These are phyloP conservation scores for Phylloporus sp. DNA, from an alignment of 768 basidiomycete genomes.

Conservation along the genomic window DNA sequence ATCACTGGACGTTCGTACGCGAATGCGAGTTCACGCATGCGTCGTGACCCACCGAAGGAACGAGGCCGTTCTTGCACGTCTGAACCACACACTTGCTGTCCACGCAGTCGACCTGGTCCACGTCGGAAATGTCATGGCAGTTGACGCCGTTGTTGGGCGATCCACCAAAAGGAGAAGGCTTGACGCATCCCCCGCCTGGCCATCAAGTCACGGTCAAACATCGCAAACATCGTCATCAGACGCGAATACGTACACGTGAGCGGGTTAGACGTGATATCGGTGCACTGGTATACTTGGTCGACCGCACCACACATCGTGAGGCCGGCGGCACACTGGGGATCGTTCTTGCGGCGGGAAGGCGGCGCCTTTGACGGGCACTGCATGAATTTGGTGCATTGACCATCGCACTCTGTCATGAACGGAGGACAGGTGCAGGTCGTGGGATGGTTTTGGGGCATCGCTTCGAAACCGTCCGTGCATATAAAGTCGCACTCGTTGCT, in stretches of 20 bases:
- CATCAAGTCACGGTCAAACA: neutral
- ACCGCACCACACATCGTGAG: conserved; percentile 27
- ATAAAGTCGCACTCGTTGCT: conserved; percentile 27
- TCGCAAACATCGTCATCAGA: neutral
- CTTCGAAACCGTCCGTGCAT: conserved; percentile 27
- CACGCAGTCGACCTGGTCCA: conserved; percentile 28
- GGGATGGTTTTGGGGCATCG: conserved; percentile 14
- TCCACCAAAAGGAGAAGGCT: conserved; percentile 18
- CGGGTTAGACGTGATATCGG: conserved; percentile 23
- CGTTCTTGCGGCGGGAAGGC: conserved; percentile 15
- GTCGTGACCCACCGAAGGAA: conserved; percentile 3
- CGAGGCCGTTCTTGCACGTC: conserved; percentile 23
- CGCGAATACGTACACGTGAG: conserved; percentile 28
- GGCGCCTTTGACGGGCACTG: conserved; percentile 17
- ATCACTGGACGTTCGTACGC: no score
- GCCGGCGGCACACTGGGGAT: conserved; percentile 19
- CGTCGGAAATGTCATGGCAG: conserved; percentile 30
- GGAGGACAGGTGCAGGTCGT: conserved; percentile 27
- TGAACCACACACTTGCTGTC: conserved; percentile 25
- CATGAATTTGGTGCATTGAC: conserved; percentile 26
- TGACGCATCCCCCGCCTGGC: conserved; percentile 35
- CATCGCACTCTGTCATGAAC: conserved; percentile 26
- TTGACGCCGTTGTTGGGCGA: conserved; percentile 23
- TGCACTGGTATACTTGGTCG: conserved; percentile 28
- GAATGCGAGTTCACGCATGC: conserved; percentile 6